phyloP scores from a whole-genome alignment of 2,329 filamentous ascomycete species.

The Cordyceps militaris region DNA sequence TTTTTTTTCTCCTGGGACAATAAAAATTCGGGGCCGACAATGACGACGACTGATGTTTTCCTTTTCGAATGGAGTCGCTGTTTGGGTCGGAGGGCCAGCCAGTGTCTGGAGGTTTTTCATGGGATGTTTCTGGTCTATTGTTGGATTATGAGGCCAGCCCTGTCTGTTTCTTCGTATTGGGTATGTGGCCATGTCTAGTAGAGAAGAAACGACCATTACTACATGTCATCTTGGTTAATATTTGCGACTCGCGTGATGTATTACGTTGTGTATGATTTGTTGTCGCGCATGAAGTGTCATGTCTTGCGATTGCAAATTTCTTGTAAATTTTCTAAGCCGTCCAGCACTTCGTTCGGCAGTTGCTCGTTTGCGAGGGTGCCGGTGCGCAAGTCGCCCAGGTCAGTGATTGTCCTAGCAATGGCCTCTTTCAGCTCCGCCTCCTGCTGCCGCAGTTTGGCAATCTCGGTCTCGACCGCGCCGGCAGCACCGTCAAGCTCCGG shows the following conservation, averaged over 20 bases:
- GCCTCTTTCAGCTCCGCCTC: conserved; percentile 52
- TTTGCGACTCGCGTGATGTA: not conserved
- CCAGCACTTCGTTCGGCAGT: conserved; percentile 58
- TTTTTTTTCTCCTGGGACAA: conserved; percentile 3
- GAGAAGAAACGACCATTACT: conserved; percentile 2
- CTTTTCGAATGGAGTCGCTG: conserved; percentile 8
- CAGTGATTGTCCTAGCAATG: conserved; percentile 60
- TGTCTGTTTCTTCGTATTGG: conserved; percentile 2
- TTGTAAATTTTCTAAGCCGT: conserved; percentile 51
- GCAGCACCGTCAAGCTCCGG: conserved; percentile 63
- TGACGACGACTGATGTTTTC: conserved; percentile 9
- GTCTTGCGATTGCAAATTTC: conserved; percentile 50
- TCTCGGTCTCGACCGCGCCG: conserved; percentile 59
- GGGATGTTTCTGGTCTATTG: conserved; percentile 13
- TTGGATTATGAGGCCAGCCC: conserved; percentile 16
- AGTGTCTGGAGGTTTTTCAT: not conserved
- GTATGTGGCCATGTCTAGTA: conserved; percentile 10
- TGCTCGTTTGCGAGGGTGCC: conserved; percentile 62
- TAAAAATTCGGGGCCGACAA: conserved; percentile 5
- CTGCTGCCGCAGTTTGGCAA: conserved; percentile 58
- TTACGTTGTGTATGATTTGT: not conserved
- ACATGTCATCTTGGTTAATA: conserved; percentile 14
- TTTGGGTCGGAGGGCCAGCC: not conserved
- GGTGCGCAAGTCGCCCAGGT: conserved; percentile 75
- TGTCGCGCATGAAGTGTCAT: conserved; percentile 19